Evolutionary conservation across 2,329 filamentous ascomycete genomes (phyloP).

Genomic region (Bipolaris zeicola): DNA sequence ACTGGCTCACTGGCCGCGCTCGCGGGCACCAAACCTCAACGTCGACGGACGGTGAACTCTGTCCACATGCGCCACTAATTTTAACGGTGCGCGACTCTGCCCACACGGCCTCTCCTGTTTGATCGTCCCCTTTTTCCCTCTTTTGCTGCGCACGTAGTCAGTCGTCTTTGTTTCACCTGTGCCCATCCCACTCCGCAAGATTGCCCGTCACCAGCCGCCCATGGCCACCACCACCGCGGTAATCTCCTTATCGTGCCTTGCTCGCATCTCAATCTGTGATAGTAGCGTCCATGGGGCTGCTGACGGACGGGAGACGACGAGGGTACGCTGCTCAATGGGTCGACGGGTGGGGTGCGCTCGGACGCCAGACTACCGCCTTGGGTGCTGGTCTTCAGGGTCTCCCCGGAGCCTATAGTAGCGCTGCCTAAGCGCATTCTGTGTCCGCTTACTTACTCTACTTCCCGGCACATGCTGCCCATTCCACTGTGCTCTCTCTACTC

Average conservation of each 20-base stretch:
- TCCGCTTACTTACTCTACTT: conserved; percentile 1
- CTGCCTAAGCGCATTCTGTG: conserved; percentile 12
- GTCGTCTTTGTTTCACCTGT: conserved; percentile 8
- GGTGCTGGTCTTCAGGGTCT: conserved; percentile 13
- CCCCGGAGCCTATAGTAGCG: conserved; percentile 13
- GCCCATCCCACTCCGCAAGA: conserved; percentile 2
- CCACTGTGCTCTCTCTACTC: not conserved
- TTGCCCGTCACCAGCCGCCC: not conserved
- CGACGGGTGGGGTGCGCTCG: conserved; percentile 12
- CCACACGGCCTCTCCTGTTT: conserved; percentile 18
- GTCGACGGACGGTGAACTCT: conserved; percentile 12
- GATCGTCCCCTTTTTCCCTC: conserved; percentile 18
- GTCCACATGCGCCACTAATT: conserved; percentile 5
- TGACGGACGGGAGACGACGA: not conserved
- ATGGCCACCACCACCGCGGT: too few species aligned
- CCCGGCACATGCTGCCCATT: conserved; percentile 1
- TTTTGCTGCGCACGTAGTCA: conserved; percentile 8
- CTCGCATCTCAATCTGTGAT: not conserved
- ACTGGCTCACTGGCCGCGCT: conserved; percentile 2
- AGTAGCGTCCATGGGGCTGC: not conserved
- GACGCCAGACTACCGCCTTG: conserved; percentile 4
- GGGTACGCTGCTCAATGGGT: not conserved
- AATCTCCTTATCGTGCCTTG: not conserved
- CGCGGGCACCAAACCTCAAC: conserved; percentile 9
- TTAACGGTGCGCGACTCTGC: not conserved